Conservation (phyloP, 2,329 filamentous ascomycete species). For the Calonectria ilicicola region DNA sequence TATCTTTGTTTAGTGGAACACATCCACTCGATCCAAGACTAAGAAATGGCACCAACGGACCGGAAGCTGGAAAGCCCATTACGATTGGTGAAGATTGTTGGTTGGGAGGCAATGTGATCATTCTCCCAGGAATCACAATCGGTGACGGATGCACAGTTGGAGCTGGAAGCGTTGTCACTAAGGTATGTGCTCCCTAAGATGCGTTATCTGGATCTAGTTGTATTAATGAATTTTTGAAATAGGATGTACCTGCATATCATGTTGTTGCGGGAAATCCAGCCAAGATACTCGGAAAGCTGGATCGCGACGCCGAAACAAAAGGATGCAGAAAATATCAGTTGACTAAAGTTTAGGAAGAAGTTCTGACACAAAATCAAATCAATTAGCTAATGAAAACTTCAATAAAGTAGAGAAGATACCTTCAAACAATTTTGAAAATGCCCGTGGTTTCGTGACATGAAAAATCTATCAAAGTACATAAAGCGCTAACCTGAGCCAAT, state of each 20-base stretch:
- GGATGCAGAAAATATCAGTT: too few relatives aligned
- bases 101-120: slow-evolving; percentile 78
- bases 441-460: too few relatives aligned
- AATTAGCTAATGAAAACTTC: background rate
- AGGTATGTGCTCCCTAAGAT: slow-evolving; percentile 46
- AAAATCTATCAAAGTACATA: too few relatives aligned
- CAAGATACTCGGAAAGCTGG: slow-evolving; percentile 31
- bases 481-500: too few relatives aligned
- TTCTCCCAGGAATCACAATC: slow-evolving; percentile 83
- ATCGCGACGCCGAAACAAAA: slow-evolving; percentile 13
- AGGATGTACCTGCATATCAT: slow-evolving; percentile 45
- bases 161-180: slow-evolving; percentile 87
- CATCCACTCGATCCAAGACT: slow-evolving; percentile 83
- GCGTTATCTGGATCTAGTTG: slow-evolving; percentile 21
- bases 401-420: too few relatives aligned
- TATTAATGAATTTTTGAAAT: slow-evolving; percentile 26
- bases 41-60: slow-evolving; percentile 80
- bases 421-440: too few relatives aligned
- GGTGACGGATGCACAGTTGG: slow-evolving; percentile 81
- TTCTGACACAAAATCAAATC: background rate
- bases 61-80: slow-evolving; percentile 80
- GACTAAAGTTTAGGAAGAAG: too few relatives aligned
- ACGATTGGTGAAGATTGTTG: slow-evolving; percentile 84
- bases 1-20: slow-evolving; percentile 78
- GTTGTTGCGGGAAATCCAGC: slow-evolving; percentile 45